Conservation (phyloP, 305 asterid species). For the Fraxinus floribunda region DNA sequence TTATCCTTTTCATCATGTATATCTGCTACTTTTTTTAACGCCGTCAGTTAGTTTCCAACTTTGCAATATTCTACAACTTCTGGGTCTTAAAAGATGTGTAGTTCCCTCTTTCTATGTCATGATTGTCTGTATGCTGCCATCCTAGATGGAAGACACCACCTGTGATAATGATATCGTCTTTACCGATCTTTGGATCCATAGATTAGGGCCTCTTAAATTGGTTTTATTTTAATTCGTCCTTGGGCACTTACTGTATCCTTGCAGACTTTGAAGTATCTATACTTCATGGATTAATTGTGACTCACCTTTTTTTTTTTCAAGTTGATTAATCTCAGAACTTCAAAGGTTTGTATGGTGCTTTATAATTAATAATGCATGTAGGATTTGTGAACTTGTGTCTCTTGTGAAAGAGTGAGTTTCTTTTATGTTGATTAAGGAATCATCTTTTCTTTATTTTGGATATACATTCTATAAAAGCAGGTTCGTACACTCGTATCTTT, state of each 20-base stretch:
- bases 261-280: slow-evolving; percentile 2
- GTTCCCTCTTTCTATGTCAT: slow-evolving; percentile 11
- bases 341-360: slow-evolving; percentile 5
- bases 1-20: slow-evolving; percentile 7
- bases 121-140: slow-evolving; percentile 22
- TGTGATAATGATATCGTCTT: slow-evolving; percentile 17
- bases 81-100: slow-evolving; percentile 5
- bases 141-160: slow-evolving; percentile 18
- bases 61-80: not conserved
- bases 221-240: not conserved
- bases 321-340: slow-evolving; percentile 3
- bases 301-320: not conserved
- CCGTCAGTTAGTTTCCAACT: slow-evolving; percentile 15
- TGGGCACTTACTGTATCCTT: not conserved
- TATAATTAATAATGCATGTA: slow-evolving; percentile 7
- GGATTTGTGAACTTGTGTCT: slow-evolving; percentile 3
- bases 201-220: not conserved
- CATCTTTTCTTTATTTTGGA: not conserved
- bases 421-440: not conserved
- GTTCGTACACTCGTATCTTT: not conserved
- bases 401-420: slow-evolving; percentile 4
- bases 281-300: not conserved
- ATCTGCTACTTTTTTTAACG: slow-evolving; percentile 6
- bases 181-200: slow-evolving; percentile 11
- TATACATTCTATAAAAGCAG: not conserved